Base-by-base conservation (phyloP, 139 green algal species). In the Volvox reticuliferus region DNA sequence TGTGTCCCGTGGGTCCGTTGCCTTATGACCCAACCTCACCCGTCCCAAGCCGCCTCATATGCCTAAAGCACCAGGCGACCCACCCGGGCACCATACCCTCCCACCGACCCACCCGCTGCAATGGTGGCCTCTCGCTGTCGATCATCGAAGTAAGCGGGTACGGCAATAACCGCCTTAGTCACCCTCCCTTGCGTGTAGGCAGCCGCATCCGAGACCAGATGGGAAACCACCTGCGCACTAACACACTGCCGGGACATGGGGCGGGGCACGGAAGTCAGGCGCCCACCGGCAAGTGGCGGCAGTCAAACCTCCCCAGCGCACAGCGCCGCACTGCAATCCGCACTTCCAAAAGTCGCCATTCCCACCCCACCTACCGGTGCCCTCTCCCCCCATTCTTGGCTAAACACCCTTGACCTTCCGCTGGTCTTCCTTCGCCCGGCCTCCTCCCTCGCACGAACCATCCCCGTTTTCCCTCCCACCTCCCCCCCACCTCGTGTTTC, bases 71-170 rank as follows among this genome's bases (percentile, higher is more conserved):
- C 22, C 67, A 5, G 12, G 67, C 9, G 22, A 75, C 6, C 22
- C 12, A 14, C 67, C 67, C 67, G n/a, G n/a, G n/a, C n/a, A n/a
- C n/a, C n/a, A n/a, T n/a, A 75, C 24, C 67, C 67, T 3, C 24
- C 9, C 5, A 5, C 44, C 44, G 5, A 55, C 44, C 12, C 80
- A 96, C 94, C 95, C 77, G 97, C 97, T 24, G 92, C 90, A 0
- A 95, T 79, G 0, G 97, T 99, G 9, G 97, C 97, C 36, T 98
- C 95, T 18, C 95, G 88, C 92, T 98, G 96, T 17, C 87, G 87
- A 0, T 97, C 95, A 63, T 95, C 91, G 80, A 99, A 99, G 93
- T 99, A 99, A 3, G 97, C 97, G 2, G 97, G 97, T 81, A 99
- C 97, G 0, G 95, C 97, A 30, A 99, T 97, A 30, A 99, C 97